phyloP scores from a whole-genome alignment of 2,329 filamentous ascomycete genomes.

The Leptographium galeiforme region DNA sequence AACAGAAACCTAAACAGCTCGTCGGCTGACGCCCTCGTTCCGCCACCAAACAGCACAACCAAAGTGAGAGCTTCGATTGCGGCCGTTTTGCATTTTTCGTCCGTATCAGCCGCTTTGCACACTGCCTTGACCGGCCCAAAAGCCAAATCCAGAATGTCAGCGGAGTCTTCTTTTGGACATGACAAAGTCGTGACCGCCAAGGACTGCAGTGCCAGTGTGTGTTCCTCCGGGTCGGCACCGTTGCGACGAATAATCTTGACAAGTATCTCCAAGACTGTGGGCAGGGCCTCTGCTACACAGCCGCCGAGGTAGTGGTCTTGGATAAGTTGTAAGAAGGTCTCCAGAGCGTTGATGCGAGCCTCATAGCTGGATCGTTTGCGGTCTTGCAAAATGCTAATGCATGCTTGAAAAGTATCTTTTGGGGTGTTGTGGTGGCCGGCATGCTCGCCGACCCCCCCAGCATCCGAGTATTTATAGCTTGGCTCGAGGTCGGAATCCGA shows the following conservation, averaged over 20 bases:
- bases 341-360: conserved; percentile 52
- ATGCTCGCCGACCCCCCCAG: conserved; percentile 33
- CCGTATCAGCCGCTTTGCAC: conserved; percentile 55
- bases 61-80: conserved; percentile 63
- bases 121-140: conserved; percentile 44
- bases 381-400: conserved; percentile 56
- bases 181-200: conserved; percentile 59
- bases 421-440: conserved; percentile 26
- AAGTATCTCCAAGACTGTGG: conserved; percentile 51
- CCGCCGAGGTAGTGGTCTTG: conserved; percentile 55
- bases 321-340: conserved; percentile 49
- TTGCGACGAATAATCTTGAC: conserved; percentile 57
- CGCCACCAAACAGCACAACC: conserved; percentile 64
- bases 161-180: conserved; percentile 32
- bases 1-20: conserved; percentile 64
- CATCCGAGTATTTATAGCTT: conserved; percentile 41
- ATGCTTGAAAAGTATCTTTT: conserved; percentile 41
- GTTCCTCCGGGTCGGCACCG: conserved; percentile 55
- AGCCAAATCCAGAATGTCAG: conserved; percentile 51
- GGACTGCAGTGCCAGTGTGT: conserved; percentile 56
- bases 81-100: conserved; percentile 48
- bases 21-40: conserved; percentile 50
- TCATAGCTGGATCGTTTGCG: conserved; percentile 67
- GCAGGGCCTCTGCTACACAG: conserved; percentile 43
- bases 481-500: conserved; percentile 35